Conservation (phyloP, 1,284 basidiomycete genomes). For the Gomphus bonarii region DNA sequence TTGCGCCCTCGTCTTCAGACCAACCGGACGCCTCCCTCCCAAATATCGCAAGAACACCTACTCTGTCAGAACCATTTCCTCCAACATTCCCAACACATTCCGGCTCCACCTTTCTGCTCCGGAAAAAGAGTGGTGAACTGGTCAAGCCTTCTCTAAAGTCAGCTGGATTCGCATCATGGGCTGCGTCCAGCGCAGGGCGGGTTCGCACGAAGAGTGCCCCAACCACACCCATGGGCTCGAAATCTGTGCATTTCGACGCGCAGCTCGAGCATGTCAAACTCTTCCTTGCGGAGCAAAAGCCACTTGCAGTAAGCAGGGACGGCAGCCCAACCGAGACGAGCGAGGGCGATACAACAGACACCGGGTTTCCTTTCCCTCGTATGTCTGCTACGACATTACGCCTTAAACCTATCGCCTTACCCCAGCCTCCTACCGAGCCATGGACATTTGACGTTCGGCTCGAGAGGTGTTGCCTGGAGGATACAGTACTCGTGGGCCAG, state of each 20-base stretch:
- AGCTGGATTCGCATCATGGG: slow-evolving; percentile 31
- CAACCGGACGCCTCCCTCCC: too few species aligned
- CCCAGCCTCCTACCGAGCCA: not conserved
- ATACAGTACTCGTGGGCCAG: slow-evolving; percentile 49
- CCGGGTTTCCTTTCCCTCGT: slow-evolving; percentile 41
- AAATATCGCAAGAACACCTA: not conserved
- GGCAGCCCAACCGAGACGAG: slow-evolving; percentile 83
- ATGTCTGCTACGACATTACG: not conserved
- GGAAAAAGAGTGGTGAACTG: slow-evolving; percentile 90
- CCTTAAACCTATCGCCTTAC: not conserved
- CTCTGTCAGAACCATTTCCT: not conserved
- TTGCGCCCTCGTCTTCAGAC: too few species aligned
- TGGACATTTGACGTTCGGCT: slow-evolving; percentile 33
- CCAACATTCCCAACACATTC: not conserved
- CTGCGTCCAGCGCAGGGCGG: slow-evolving; percentile 48
- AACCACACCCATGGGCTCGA: slow-evolving; percentile 51
- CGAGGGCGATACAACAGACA: slow-evolving; percentile 70
- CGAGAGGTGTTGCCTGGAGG: slow-evolving; percentile 27
- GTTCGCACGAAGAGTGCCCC: slow-evolving; percentile 58
- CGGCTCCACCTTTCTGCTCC: slow-evolving; percentile 31
- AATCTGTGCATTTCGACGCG: slow-evolving; percentile 88
- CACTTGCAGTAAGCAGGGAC: slow-evolving; percentile 83
- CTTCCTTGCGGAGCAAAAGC: slow-evolving; percentile 90
- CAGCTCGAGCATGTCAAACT: slow-evolving; percentile 89
- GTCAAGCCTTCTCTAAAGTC: slow-evolving; percentile 88